Evolutionary conservation across 495 filamentous ascomycete species (phyloP).

Genomic region (Neurospora pannonica): DNA sequence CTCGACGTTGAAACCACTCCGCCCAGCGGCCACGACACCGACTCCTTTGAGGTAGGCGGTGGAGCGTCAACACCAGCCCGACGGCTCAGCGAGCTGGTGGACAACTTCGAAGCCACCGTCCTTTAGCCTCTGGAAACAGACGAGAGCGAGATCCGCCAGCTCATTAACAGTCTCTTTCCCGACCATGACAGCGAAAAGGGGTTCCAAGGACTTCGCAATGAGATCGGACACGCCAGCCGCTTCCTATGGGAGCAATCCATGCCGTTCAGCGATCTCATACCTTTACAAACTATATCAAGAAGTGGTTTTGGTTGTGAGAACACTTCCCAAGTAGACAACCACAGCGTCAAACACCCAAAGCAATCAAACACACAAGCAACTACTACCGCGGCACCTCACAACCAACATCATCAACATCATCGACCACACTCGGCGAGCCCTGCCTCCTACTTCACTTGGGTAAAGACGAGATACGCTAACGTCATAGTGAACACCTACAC

Average conservation of each 20-base stretch:
- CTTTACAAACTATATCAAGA: constrained; percentile 1
- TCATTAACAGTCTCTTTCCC: constrained; percentile 45
- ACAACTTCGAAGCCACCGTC: constrained; percentile 49
- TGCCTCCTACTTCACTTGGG: not conserved
- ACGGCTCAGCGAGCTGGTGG: constrained; percentile 39
- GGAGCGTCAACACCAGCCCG: constrained; percentile 31
- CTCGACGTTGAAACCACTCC: not conserved
- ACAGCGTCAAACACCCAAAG: not conserved
- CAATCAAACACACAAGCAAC: not conserved
- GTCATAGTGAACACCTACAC: not conserved
- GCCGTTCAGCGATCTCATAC: constrained; percentile 22
- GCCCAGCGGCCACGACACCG: constrained; percentile 10
- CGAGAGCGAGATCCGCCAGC: constrained; percentile 34
- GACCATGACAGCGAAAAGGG: constrained; percentile 26
- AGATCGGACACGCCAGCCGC: not conserved
- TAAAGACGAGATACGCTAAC: not conserved
- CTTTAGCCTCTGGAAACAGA: constrained; percentile 44
- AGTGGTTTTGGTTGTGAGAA: not conserved
- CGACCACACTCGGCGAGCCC: not conserved
- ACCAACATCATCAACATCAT: constrained; percentile 11
- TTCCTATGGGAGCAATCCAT: constrained; percentile 1
- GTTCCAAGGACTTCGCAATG: constrained; percentile 15
- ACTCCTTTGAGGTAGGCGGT: constrained; percentile 28
- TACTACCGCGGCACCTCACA: constrained; percentile 26
- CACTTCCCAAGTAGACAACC: not conserved